Evolutionary conservation across 106 monocot species (phyloP).

Genomic region (Cymbidium sinense): DNA sequence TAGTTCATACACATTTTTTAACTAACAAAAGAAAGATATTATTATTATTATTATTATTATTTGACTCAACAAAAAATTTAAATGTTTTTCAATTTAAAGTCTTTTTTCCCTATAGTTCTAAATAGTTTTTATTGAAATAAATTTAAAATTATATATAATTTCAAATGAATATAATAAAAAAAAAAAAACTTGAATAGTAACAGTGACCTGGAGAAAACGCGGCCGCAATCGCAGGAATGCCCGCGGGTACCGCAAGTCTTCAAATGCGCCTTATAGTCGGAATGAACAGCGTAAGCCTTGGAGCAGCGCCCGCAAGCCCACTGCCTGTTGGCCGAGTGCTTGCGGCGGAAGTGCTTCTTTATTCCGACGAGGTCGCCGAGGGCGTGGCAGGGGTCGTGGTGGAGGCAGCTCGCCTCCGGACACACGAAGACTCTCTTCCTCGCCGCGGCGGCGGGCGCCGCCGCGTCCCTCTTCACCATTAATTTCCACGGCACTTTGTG

Average conservation of each 20-base stretch:
- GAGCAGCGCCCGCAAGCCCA: conserved; percentile 57
- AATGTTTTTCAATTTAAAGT: no score
- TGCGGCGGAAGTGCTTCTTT: conserved; percentile 73
- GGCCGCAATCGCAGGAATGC: conserved; percentile 91
- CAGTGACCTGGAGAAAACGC: conserved; percentile 71
- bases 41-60: no score
- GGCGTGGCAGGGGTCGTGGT: conserved; percentile 66
- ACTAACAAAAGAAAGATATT: no score
- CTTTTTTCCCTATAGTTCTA: no score
- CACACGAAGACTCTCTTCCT: conserved; percentile 59
- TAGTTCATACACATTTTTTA: no score
- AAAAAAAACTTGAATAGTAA: no score
- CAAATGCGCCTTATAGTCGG: conserved; percentile 63
- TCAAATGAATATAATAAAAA: neutral
- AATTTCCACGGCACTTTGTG: conserved; percentile 98
- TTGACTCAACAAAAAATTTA: no score
- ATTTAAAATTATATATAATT: neutral
- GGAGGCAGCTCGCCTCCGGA: conserved; percentile 57
- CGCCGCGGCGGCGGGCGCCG: conserved; percentile 16
- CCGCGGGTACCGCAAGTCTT: conserved; percentile 93
- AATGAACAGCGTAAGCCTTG: conserved; percentile 62
- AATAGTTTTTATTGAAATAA: no score
- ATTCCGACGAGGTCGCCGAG: conserved; percentile 69
- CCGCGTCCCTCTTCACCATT: conserved; percentile 13
- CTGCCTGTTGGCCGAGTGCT: conserved; percentile 49